A percentile compares a stretch with the other conserved stretches of the same genome.
These are phyloP conservation scores for Termitomyces sp. DNA, from an alignment of 768 basidiomycete genomes.

Conservation along the genomic window DNA sequence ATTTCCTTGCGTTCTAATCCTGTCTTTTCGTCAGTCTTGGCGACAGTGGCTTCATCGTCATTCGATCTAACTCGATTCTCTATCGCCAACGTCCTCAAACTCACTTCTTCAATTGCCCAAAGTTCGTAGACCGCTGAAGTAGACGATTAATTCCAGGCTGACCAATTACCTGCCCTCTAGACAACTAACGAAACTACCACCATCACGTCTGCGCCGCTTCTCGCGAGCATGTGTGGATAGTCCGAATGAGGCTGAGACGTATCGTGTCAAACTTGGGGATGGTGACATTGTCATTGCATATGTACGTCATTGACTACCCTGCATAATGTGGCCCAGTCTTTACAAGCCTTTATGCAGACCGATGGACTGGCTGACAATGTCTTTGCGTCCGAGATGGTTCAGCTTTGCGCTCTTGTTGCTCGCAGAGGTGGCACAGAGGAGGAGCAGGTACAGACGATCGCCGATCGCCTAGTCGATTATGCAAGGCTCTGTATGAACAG, in stretches of 20 bases:
- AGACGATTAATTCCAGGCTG: not conserved
- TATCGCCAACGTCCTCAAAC: slow-evolving; percentile 49
- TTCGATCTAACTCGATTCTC: slow-evolving; percentile 63
- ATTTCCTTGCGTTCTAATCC: not conserved
- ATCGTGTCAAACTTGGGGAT: slow-evolving; percentile 41
- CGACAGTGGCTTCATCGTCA: slow-evolving; percentile 75
- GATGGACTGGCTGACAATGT: slow-evolving; percentile 57
- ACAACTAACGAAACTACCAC: slow-evolving; percentile 55
- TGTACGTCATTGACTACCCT: slow-evolving; percentile 23
- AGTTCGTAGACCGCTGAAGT: slow-evolving; percentile 28
- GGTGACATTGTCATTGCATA: slow-evolving; percentile 52
- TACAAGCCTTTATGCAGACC: slow-evolving; percentile 29
- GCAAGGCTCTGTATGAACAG: slow-evolving; percentile 69
- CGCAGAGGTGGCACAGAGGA: slow-evolving; percentile 55
- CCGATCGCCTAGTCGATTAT: slow-evolving; percentile 69
- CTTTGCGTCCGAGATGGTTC: slow-evolving; percentile 67
- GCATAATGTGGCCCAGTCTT: not conserved
- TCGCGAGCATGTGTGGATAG: slow-evolving; percentile 51
- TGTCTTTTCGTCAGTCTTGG: slow-evolving; percentile 47
- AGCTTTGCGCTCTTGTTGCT: slow-evolving; percentile 65
- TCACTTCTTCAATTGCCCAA: slow-evolving; percentile 56
- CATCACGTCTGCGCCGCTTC: slow-evolving; percentile 36
- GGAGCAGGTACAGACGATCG: slow-evolving; percentile 63
- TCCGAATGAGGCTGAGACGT: slow-evolving; percentile 44
- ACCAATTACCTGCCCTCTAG: slow-evolving; percentile 26